phyloP scores from a whole-genome alignment of 2,329 filamentous ascomycete species.

The Lasiodiplodia gonubiensis region DNA sequence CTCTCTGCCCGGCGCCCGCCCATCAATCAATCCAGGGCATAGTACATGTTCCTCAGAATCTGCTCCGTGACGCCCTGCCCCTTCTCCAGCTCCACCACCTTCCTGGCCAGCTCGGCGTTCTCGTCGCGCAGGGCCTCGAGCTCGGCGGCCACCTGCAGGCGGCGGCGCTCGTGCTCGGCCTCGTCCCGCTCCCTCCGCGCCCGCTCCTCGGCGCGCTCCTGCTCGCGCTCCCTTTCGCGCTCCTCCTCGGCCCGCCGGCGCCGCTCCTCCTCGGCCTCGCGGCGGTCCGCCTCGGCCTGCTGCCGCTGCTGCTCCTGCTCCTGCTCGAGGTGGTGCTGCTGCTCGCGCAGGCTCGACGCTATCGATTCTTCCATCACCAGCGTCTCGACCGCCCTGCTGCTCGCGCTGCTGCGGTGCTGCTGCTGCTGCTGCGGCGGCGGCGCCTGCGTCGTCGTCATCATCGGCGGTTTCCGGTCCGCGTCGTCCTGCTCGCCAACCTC shows the following conservation, averaged over 20 bases:
- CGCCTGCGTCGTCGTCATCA: neutral
- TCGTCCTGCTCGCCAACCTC: neutral
- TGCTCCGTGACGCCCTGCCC: neutral
- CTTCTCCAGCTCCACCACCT: conserved; percentile 13
- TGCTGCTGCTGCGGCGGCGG: neutral
- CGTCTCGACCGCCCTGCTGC: conserved; percentile 1
- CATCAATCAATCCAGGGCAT: conserved; percentile 2
- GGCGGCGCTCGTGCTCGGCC: neutral
- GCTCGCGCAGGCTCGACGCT: conserved; percentile 1
- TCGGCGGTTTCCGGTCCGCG: neutral
- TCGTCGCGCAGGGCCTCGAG: conserved; percentile 1
- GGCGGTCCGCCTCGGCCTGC: neutral
- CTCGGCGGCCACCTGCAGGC: neutral
- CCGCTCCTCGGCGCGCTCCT: too few relatives aligned
- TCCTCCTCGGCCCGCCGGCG: neutral
- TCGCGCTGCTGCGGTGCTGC: neutral
- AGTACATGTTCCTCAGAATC: conserved; percentile 14
- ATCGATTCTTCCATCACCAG: conserved; percentile 5
- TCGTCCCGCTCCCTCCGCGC: neutral
- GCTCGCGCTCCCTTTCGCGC: neutral
- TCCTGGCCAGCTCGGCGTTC: neutral
- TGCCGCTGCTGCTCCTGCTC: neutral
- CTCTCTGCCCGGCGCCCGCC: neutral
- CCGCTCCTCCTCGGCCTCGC: neutral
- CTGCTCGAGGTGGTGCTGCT: neutral